Evolutionary conservation across 768 basidiomycete genomes (phyloP).

Genomic region (Amanita rubescens): DNA sequence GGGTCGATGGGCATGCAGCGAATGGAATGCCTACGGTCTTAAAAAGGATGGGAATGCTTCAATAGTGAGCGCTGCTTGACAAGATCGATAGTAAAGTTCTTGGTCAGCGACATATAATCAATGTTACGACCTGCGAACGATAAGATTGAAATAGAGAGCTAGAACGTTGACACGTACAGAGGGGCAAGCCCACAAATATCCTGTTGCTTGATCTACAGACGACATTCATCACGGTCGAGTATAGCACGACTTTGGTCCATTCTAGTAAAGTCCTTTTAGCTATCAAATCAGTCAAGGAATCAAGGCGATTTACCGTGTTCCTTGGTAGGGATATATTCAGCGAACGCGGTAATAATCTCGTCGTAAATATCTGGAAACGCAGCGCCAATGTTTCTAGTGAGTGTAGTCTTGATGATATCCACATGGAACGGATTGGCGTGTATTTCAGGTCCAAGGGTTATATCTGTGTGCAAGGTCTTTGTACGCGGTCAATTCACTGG

Average conservation of each 20-base stretch:
- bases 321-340: slow-evolving; percentile 10
- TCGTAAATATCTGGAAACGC: slow-evolving; percentile 19
- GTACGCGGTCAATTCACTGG: neutral
- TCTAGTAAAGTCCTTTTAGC: slow-evolving; percentile 8
- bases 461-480: slow-evolving; percentile 25
- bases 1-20: neutral
- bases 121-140: slow-evolving; percentile 12
- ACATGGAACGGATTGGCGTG: slow-evolving; percentile 20
- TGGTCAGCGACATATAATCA: slow-evolving; percentile 13
- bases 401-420: slow-evolving; percentile 17
- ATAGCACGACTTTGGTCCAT: slow-evolving; percentile 13
- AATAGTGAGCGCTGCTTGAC: slow-evolving; percentile 15
- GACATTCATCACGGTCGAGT: slow-evolving; percentile 14
- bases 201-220: no score
- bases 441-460: slow-evolving; percentile 25
- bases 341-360: slow-evolving; percentile 17
- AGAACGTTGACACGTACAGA: slow-evolving; percentile 15
- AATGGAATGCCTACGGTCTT: slow-evolving; percentile 15
- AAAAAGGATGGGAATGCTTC: slow-evolving; percentile 19
- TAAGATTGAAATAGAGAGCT: neutral
- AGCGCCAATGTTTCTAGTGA: slow-evolving; percentile 21
- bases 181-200: no score
- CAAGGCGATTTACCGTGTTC: neutral
- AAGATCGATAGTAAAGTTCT: slow-evolving; percentile 12
- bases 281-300: no score